Evolutionary conservation across 495 filamentous ascomycete species (phyloP).

Genomic region (Aspergillus heteromorphus): DNA sequence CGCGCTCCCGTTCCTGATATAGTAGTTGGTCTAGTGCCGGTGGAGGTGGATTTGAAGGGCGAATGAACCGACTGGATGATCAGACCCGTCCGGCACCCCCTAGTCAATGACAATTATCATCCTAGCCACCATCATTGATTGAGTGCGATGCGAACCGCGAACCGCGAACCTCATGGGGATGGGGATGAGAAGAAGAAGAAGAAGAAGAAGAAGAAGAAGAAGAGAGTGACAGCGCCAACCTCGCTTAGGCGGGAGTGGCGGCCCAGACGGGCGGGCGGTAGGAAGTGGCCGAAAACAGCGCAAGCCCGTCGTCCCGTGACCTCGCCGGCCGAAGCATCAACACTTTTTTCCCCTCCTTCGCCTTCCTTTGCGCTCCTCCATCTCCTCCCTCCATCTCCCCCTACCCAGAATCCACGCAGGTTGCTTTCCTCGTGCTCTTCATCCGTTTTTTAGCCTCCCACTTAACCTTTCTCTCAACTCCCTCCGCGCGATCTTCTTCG

Average conservation of each 20-base stretch:
- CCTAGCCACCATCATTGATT: too few species aligned
- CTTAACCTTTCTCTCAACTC: constrained; percentile 33
- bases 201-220: too few species aligned
- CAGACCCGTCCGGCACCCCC: too few species aligned
- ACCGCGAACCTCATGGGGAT: too few species aligned
- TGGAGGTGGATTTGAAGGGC: not conserved
- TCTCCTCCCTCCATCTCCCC: constrained; percentile 9
- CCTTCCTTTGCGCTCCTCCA: constrained; percentile 10
- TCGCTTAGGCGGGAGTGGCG: constrained; percentile 27
- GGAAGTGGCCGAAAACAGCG: constrained; percentile 17
- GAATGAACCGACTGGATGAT: not conserved
- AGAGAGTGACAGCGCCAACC: too few species aligned
- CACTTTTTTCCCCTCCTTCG: constrained; percentile 25
- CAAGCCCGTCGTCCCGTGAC: constrained; percentile 17
- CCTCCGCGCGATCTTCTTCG: constrained; percentile 12
- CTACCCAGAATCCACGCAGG: too few species aligned
- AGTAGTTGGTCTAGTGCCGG: not conserved
- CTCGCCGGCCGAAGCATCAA: constrained; percentile 21
- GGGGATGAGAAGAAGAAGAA: too few species aligned
- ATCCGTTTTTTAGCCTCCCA: constrained; percentile 20
- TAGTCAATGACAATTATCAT: too few species aligned
- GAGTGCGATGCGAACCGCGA: too few species aligned
- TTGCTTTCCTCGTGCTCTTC: constrained; percentile 2
- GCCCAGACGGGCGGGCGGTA: constrained; percentile 6
- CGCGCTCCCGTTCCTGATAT: not conserved